phyloP scores from a whole-genome alignment of 2,329 filamentous ascomycete genomes.

The Didymosphaeria variabile region DNA sequence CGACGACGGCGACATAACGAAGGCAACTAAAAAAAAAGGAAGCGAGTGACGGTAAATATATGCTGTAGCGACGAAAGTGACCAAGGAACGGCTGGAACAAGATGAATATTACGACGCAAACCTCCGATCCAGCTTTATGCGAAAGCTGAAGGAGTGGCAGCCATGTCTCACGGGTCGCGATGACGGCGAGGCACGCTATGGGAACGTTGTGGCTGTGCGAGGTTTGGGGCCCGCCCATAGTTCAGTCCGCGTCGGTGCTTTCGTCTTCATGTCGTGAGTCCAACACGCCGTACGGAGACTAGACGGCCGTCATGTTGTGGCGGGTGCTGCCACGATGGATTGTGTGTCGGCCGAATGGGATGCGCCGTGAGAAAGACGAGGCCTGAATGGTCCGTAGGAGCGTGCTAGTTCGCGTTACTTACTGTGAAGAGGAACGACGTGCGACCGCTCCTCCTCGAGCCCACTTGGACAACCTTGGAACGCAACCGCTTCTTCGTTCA shows the following conservation, averaged over 20 bases:
- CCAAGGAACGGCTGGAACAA: neutral
- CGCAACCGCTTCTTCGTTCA: neutral
- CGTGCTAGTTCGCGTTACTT: slow-evolving; percentile 6
- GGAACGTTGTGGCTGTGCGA: slow-evolving; percentile 14
- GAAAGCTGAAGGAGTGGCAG: slow-evolving; percentile 22
- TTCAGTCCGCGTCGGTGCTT: slow-evolving; percentile 9
- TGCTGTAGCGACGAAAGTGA: slow-evolving; percentile 7
- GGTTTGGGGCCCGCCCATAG: slow-evolving; percentile 9
- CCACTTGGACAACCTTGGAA: neutral
- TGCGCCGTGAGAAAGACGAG: neutral
- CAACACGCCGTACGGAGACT: slow-evolving; percentile 6
- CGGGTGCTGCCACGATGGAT: slow-evolving; percentile 3
- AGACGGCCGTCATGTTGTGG: neutral
- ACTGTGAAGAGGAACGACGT: neutral
- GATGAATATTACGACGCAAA: slow-evolving; percentile 8
- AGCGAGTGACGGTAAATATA: slow-evolving; percentile 16
- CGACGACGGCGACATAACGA: slow-evolving; percentile 25
- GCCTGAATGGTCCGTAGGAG: slow-evolving; percentile 3
- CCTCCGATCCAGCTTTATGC: slow-evolving; percentile 21
- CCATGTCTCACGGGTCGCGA: slow-evolving; percentile 20
- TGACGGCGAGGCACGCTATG: slow-evolving; percentile 9
- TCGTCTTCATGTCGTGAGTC: neutral
- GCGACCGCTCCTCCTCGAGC: neutral
- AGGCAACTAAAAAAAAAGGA: slow-evolving; percentile 9
- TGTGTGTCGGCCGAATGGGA: slow-evolving; percentile 10